phyloP scores from a whole-genome alignment of 108 stramenopile genomes.

The Stephanodiscus triporus region DNA sequence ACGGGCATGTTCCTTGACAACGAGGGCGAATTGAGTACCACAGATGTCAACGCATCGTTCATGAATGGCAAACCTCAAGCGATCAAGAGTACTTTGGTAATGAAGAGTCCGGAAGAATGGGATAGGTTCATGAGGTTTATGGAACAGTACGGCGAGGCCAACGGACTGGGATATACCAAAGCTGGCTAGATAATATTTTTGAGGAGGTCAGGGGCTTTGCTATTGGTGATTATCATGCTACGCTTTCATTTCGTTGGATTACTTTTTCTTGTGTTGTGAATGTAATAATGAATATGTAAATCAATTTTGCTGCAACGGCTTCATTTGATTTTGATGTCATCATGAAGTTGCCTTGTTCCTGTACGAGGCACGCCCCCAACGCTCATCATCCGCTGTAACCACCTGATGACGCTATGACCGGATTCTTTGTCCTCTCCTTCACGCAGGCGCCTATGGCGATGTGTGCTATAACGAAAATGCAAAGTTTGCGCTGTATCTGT shows the following conservation, averaged over 20 bases:
- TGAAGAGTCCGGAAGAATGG: constrained; percentile 82
- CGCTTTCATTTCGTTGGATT: no score
- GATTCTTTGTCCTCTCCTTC: no score
- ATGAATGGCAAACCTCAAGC: constrained; percentile 80
- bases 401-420: no score
- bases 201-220: not conserved
- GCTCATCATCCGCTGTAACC: no score
- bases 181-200: constrained; percentile 28
- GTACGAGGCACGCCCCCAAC: no score
- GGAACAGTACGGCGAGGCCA: constrained; percentile 77
- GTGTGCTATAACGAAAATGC: no score
- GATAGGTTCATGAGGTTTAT: constrained; percentile 89
- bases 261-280: not conserved
- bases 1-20: constrained; percentile 84
- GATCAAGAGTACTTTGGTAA: constrained; percentile 66
- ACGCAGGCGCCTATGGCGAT: no score
- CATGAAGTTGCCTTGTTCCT: not conserved
- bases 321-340: no score
- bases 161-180: constrained; percentile 73
- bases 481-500: no score
- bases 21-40: constrained; percentile 65
- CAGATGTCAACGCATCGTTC: constrained; percentile 76
- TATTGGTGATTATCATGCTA: not conserved
- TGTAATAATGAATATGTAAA: not conserved
- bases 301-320: not conserved